A percentile compares a stretch with the other conserved stretches of the same genome.
Evolutionary conservation across 192 early-diverging fungal genomes (phyloP).

Genomic region (Powellomyces hirtus): DNA sequence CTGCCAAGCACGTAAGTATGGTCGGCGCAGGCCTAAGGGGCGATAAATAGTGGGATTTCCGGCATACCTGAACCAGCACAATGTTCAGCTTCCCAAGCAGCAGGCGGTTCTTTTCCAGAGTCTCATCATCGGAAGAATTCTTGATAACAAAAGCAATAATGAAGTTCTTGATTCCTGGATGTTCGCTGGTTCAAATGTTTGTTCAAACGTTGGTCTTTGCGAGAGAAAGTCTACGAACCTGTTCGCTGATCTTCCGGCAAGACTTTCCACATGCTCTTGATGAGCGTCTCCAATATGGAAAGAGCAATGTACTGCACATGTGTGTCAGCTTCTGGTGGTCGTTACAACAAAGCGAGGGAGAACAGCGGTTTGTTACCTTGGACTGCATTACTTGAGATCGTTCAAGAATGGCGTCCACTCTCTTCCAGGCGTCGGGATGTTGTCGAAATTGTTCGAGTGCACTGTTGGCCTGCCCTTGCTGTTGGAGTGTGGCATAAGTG

Average conservation of each 20-base stretch:
- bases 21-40: neutral
- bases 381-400: slow-evolving; percentile 72
- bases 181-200: neutral
- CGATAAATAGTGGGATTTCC: neutral
- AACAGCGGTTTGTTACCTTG: slow-evolving; percentile 64
- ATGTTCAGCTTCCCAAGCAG: slow-evolving; percentile 93
- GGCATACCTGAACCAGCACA: slow-evolving; percentile 87
- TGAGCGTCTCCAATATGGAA: slow-evolving; percentile 88
- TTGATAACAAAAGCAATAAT: slow-evolving; percentile 91
- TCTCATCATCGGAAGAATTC: slow-evolving; percentile 81
- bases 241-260: slow-evolving; percentile 78
- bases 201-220: too few species aligned
- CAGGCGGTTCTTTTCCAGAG: slow-evolving; percentile 70
- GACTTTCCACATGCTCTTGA: slow-evolving; percentile 98
- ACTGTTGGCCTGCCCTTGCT: slow-evolving; percentile 87
- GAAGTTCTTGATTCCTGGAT: slow-evolving; percentile 89
- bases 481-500: slow-evolving; percentile 1
- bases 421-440: slow-evolving; percentile 93
- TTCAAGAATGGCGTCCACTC: slow-evolving; percentile 90
- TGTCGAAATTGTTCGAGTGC: slow-evolving; percentile 92
- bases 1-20: slow-evolving; percentile 37
- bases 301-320: slow-evolving; percentile 82
- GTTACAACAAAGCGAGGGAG: neutral
- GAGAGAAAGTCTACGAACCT: slow-evolving; percentile 45
- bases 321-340: neutral